A percentile compares a stretch with the other conserved stretches of the same genome.
These are phyloP conservation scores for Paxillus involutus DNA, from an alignment of 768 basidiomycete species.

Conservation along the genomic window DNA sequence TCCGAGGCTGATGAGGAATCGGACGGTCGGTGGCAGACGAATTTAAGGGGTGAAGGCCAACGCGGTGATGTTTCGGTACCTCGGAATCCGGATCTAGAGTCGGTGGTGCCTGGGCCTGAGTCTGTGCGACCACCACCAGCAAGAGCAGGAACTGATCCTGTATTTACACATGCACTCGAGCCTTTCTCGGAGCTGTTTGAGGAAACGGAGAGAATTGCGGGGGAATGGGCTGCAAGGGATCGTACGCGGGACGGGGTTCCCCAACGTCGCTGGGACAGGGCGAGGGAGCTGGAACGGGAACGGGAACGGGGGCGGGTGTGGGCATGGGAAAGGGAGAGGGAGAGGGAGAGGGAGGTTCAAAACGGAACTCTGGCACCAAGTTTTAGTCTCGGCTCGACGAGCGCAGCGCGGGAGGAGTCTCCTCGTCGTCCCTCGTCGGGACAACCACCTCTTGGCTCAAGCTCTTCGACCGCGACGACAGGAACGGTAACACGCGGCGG, in stretches of 20 bases:
- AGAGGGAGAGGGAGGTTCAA: conserved; percentile 8
- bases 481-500: neutral
- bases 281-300: conserved; percentile 12
- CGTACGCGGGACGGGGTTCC: conserved; percentile 21
- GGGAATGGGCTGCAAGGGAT: conserved; percentile 11
- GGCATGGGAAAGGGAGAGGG: conserved; percentile 18
- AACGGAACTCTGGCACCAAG: conserved; percentile 14
- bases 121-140: neutral
- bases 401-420: conserved; percentile 18
- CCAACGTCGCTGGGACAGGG: conserved; percentile 8
- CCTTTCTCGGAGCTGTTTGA: conserved; percentile 24
- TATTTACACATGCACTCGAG: conserved; percentile 10
- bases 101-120: neutral
- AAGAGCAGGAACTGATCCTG: neutral
- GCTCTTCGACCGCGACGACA: neutral
- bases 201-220: conserved; percentile 9
- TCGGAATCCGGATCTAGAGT: conserved; percentile 12
- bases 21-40: conserved; percentile 23
- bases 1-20: conserved; percentile 25
- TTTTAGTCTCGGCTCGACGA: conserved; percentile 12
- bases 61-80: conserved; percentile 12
- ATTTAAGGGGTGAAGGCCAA: conserved; percentile 15
- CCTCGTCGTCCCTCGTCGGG: conserved; percentile 1
- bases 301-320: conserved; percentile 13
- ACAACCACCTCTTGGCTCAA: neutral